Conservation (phyloP, 2,329 filamentous ascomycete species). For the Fusarium ramigenum region DNA sequence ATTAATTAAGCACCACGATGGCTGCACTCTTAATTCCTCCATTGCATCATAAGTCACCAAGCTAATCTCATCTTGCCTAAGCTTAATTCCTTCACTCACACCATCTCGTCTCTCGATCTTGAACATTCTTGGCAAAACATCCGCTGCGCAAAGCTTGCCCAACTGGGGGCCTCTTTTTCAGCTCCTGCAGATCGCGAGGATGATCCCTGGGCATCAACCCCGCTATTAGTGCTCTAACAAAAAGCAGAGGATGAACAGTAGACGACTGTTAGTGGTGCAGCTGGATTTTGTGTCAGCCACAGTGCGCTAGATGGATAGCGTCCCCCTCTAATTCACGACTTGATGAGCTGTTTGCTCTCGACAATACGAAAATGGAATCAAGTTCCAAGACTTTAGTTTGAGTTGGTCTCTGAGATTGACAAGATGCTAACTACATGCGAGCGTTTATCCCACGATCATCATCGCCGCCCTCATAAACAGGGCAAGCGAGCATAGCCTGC, state of each 20-base stretch:
- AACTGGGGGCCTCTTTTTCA: constrained; percentile 17
- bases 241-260: rapidly evolving
- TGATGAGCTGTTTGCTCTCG: not conserved
- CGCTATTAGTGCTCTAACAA: not conserved
- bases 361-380: not conserved
- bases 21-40: not conserved
- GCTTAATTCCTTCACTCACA: not conserved
- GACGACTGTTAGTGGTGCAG: not conserved
- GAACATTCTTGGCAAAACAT: not conserved
- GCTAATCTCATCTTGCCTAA: not conserved
- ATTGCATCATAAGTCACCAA: not conserved
- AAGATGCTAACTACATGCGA: not conserved
- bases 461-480: not conserved
- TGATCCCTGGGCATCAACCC: constrained; percentile 1
- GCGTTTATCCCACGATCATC: not conserved
- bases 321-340: constrained; percentile 21
- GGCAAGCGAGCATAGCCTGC: not conserved
- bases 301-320: not conserved
- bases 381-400: not conserved
- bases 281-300: constrained; percentile 11
- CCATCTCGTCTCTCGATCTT: not conserved
- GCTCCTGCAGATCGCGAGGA: constrained; percentile 18
- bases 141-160: constrained; percentile 10
- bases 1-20: not conserved
- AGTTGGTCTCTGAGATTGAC: not conserved